Conservation (phyloP, 148 eudicot genomes). For the Spergularia marina region DNA sequence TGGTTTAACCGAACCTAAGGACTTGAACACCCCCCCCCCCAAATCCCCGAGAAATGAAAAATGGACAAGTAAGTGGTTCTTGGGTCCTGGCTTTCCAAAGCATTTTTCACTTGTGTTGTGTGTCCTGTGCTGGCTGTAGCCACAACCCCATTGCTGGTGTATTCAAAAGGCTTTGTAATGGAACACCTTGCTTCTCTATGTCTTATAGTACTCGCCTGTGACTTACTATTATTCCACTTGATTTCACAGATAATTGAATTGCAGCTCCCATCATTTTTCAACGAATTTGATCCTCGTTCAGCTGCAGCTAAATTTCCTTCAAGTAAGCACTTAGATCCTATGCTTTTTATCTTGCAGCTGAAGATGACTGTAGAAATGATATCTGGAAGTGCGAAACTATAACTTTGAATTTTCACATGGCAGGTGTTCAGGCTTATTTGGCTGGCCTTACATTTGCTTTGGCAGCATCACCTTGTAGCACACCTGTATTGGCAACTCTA, state of each 20-base stretch:
- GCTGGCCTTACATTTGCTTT: constrained; percentile 99
- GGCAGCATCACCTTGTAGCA: constrained; percentile 99
- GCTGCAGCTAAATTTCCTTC: constrained; percentile 96
- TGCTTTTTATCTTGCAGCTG: constrained; percentile 1
- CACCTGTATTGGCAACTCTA: constrained; percentile 90
- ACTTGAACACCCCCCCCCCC: no score
- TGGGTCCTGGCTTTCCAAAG: no score
- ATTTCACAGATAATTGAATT: constrained; percentile 66
- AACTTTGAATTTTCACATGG: constrained; percentile 5
- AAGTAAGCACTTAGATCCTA: constrained; percentile 38
- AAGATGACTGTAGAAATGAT: constrained; percentile 4
- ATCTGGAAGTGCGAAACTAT: neutral
- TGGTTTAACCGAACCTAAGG: neutral
- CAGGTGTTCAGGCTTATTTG: constrained; percentile 97
- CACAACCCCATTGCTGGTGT: no score
- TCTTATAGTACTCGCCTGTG: neutral
- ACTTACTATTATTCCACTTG: constrained; percentile 1
- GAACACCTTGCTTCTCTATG: neutral
- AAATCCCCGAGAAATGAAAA: no score
- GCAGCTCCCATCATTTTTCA: constrained; percentile 91
- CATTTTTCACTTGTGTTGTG: no score
- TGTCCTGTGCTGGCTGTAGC: no score
- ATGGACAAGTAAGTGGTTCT: no score
- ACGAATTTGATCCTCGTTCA: constrained; percentile 88
- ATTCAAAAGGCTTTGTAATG: no score